Conservation (phyloP, 129 eudicot genomes). For the Solidago caesia region DNA sequence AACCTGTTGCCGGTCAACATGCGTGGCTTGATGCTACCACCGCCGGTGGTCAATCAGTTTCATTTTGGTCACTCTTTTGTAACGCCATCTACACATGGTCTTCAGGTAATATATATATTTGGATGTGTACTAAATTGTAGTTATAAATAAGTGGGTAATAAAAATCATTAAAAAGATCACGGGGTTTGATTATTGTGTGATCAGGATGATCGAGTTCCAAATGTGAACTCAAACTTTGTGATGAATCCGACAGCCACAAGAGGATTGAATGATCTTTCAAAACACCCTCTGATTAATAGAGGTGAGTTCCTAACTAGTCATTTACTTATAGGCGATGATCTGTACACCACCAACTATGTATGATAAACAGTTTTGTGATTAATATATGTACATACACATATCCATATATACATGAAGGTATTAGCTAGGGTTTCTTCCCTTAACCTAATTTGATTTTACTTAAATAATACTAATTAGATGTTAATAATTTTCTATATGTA, state of each 20-base stretch:
- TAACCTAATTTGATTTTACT: background rate
- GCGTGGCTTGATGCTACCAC: constrained; percentile 43
- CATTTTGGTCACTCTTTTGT: constrained; percentile 30
- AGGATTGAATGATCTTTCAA: constrained; percentile 44
- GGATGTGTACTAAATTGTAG: background rate
- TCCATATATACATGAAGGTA: no score
- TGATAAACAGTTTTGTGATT: no score
- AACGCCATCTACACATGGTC: constrained; percentile 27
- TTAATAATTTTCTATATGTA: no score
- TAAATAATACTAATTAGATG: background rate
- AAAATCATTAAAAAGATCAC: background rate
- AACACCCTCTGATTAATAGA: constrained; percentile 46
- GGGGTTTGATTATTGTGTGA: constrained; percentile 18
- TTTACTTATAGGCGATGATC: no score
- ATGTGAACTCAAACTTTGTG: constrained; percentile 42
- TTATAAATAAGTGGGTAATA: no score
- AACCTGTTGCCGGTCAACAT: constrained; percentile 57
- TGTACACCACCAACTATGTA: no score
- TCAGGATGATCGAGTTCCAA: constrained; percentile 47
- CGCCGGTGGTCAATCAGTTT: constrained; percentile 38
- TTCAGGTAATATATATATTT: constrained; percentile 21
- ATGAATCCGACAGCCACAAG: constrained; percentile 36
- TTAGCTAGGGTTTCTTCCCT: background rate
- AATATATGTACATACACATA: no score
- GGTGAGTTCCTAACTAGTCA: constrained; percentile 27